Conservation (phyloP, 306 rosid species). For the Urtica urens region DNA sequence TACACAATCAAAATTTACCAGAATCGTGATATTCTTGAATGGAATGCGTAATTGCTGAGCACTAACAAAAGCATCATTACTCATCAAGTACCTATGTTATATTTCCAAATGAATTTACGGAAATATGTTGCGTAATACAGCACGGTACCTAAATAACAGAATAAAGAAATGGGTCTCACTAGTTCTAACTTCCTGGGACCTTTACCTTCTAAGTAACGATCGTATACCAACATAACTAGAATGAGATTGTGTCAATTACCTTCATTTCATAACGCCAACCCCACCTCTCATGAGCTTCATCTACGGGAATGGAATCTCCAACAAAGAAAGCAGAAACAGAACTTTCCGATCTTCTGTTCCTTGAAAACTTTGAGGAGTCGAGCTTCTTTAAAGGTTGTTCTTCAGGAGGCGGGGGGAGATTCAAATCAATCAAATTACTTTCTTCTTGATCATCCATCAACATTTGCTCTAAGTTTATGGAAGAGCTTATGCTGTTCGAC, state of each 20-base stretch:
- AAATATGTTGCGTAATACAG: no score
- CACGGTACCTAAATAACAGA: no score
- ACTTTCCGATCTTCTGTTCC: conserved; percentile 9
- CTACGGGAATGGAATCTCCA: conserved; percentile 70
- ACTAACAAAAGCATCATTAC: no score
- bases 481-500: conserved; percentile 20
- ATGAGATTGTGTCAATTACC: conserved; percentile 32
- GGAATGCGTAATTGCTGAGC: no score
- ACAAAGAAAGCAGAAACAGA: conserved; percentile 30
- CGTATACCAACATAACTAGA: not conserved
- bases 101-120: not conserved
- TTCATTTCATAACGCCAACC: conserved; percentile 86
- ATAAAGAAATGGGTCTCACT: no score
- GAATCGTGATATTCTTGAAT: not conserved
- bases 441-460: conserved; percentile 23
- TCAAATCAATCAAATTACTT: conserved; percentile 19
- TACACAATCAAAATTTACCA: conserved; percentile 9
- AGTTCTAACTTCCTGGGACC: no score
- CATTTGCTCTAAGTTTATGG: conserved; percentile 13
- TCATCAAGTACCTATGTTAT: no score
- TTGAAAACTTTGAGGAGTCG: conserved; percentile 18
- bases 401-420: no score
- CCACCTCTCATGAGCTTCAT: conserved; percentile 83
- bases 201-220: not conserved
- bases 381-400: conserved; percentile 26